Conservation (phyloP, 495 filamentous ascomycete species). For the Talaromyces trachyspermus region DNA sequence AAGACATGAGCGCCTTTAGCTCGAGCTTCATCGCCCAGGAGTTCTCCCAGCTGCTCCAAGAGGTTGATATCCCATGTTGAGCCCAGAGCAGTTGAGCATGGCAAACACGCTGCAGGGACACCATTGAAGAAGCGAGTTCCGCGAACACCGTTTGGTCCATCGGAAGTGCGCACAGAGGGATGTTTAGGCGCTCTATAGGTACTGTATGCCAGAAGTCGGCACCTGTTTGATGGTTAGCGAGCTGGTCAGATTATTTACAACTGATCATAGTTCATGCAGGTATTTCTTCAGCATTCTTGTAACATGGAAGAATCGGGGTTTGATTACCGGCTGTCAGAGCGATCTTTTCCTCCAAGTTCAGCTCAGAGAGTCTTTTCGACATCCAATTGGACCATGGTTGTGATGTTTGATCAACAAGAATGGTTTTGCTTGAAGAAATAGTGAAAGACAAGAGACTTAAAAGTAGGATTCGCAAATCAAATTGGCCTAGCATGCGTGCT, state of each 20-base stretch:
- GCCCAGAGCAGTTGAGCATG: slow-evolving; percentile 61
- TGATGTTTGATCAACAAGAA: not conserved
- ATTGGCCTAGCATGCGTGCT: no score
- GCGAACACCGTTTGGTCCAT: slow-evolving; percentile 70
- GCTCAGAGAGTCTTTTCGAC: slow-evolving; percentile 57
- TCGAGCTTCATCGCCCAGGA: slow-evolving; percentile 62
- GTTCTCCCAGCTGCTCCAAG: slow-evolving; percentile 49
- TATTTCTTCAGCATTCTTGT: not conserved
- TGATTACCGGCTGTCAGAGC: slow-evolving; percentile 50
- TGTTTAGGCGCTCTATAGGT: slow-evolving; percentile 56
- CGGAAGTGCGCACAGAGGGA: slow-evolving; percentile 61
- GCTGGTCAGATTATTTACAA: not conserved
- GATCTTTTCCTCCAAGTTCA: slow-evolving; percentile 55
- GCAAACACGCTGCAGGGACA: slow-evolving; percentile 58
- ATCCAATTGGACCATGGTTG: slow-evolving; percentile 50
- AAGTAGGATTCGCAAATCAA: no score
- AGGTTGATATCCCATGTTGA: slow-evolving; percentile 64
- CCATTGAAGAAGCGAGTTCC: slow-evolving; percentile 71
- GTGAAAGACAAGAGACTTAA: no score
- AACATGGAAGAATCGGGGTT: not conserved
- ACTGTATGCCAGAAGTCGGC: slow-evolving; percentile 76
- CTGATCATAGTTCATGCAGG: no score
- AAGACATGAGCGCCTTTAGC: slow-evolving; percentile 65
- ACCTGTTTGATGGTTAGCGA: slow-evolving; percentile 27
- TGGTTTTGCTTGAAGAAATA: not conserved